Conservation (phyloP, 2,329 filamentous ascomycete species). For the Diaporthe capsici region DNA sequence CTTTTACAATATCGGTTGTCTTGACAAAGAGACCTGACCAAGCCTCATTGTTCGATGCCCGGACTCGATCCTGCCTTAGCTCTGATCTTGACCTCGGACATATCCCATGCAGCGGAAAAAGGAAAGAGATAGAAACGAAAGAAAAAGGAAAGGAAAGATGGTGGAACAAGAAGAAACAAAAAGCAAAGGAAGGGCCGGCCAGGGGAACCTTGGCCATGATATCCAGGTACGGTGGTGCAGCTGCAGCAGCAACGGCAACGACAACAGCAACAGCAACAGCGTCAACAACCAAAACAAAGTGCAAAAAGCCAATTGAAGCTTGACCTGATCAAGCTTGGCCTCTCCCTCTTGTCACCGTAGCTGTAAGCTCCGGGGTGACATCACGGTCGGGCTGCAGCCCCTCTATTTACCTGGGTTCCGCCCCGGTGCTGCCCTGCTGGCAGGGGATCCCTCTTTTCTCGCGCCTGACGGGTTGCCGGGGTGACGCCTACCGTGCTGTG, state of each 20-base stretch:
- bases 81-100: not conserved
- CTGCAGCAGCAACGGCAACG: not conserved
- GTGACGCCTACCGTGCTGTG: constrained; percentile 6
- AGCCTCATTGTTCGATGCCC: constrained; percentile 2
- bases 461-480: constrained; percentile 9
- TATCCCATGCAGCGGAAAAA: not conserved
- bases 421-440: not conserved
- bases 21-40: not conserved
- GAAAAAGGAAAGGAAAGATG: too few species aligned
- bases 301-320: constrained; percentile 32
- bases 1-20: constrained; percentile 1
- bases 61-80: not conserved
- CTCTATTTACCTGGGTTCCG: constrained; percentile 14
- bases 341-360: not conserved
- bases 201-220: not conserved
- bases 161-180: too few species aligned
- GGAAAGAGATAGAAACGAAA: not conserved
- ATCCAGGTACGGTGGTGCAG: not conserved
- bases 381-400: constrained; percentile 25
- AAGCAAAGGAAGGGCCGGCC: not conserved
- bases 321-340: constrained; percentile 27
- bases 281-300: constrained; percentile 10
- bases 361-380: constrained; percentile 19
- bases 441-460: constrained; percentile 18
- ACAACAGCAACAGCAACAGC: not conserved